phyloP scores from a whole-genome alignment of 73 alveolate species.

The Durusdinium trenchii region DNA sequence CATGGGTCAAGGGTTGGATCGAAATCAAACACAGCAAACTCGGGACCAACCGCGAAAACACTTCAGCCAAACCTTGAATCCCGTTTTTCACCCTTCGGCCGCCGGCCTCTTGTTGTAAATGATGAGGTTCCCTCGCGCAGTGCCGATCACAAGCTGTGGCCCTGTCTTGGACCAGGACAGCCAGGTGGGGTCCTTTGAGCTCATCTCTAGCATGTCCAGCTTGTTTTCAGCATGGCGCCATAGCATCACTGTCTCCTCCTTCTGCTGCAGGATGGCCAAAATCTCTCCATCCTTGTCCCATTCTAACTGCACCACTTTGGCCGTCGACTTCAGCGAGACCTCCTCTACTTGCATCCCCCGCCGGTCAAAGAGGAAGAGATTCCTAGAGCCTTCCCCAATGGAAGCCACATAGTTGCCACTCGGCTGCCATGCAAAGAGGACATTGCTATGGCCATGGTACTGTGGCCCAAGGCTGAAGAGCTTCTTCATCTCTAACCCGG shows the following conservation, averaged over 20 bases:
- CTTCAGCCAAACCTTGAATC: neutral
- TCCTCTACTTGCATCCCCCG: slow-evolving; percentile 87
- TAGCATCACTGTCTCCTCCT: slow-evolving; percentile 96
- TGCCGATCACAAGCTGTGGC: slow-evolving; percentile 99
- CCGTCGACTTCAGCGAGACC: slow-evolving; percentile 75
- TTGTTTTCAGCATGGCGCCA: slow-evolving; percentile 96
- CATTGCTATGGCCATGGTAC: slow-evolving; percentile 64
- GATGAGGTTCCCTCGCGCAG: slow-evolving; percentile 99
- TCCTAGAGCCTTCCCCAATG: slow-evolving; percentile 89
- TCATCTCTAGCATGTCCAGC: slow-evolving; percentile 95
- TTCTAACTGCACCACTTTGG: slow-evolving; percentile 79
- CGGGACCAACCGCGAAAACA: neutral
- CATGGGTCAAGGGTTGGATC: neutral
- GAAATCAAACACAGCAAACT: neutral
- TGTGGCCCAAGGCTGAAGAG: slow-evolving; percentile 95
- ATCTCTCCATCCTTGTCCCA: slow-evolving; percentile 99
- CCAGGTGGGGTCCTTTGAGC: slow-evolving; percentile 97
- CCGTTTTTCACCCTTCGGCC: neutral
- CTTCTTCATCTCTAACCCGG: slow-evolving; percentile 71
- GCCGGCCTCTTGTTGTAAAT: slow-evolving; percentile 99
- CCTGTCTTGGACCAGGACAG: slow-evolving; percentile 99
- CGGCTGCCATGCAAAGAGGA: slow-evolving; percentile 94
- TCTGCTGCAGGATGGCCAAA: slow-evolving; percentile 98
- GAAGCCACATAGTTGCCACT: slow-evolving; percentile 94
- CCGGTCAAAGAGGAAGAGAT: slow-evolving; percentile 75